These are phyloP conservation scores for Agastache rugosa DNA, from an alignment of 257 asterid species.

Conservation along the genomic window DNA sequence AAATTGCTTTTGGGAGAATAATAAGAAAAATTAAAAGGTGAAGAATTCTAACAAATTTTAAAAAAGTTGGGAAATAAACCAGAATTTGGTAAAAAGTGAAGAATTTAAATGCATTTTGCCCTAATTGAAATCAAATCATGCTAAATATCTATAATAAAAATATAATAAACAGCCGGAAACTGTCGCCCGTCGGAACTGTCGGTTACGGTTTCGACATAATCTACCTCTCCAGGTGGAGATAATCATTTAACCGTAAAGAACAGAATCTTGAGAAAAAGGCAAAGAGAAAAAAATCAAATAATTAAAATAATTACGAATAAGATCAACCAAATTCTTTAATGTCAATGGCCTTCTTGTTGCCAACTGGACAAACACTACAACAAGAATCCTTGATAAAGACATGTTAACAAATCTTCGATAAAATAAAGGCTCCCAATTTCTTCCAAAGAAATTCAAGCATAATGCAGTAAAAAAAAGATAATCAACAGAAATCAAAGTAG, in stretches of 20 bases:
- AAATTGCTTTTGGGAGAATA: too few species aligned
- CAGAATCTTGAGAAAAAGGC: slow-evolving; percentile 33
- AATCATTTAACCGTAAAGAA: slow-evolving; percentile 22
- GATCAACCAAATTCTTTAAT: slow-evolving; percentile 34
- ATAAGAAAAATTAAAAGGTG: too few species aligned
- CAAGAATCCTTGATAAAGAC: slow-evolving; percentile 33
- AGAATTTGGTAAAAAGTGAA: too few species aligned
- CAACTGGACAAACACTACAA: slow-evolving; percentile 41
- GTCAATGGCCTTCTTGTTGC: slow-evolving; percentile 32
- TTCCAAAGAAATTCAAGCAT: neutral
- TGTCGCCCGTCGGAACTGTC: too few species aligned
- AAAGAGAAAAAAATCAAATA: slow-evolving; percentile 21
- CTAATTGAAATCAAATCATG: too few species aligned
- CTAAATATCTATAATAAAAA: too few species aligned
- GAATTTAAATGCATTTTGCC: too few species aligned
- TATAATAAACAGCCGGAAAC: too few species aligned
- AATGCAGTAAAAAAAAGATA: neutral
- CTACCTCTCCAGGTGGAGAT: too few species aligned
- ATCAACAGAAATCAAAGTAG: slow-evolving; percentile 7
- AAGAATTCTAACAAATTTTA: too few species aligned
- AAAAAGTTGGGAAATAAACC: too few species aligned
- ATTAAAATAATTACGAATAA: slow-evolving; percentile 30
- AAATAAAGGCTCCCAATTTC: neutral
- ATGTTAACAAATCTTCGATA: neutral
- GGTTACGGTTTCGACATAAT: too few species aligned